Base-by-base conservation (phyloP, 2,329 filamentous ascomycete genomes). In the Hortaea werneckii region DNA sequence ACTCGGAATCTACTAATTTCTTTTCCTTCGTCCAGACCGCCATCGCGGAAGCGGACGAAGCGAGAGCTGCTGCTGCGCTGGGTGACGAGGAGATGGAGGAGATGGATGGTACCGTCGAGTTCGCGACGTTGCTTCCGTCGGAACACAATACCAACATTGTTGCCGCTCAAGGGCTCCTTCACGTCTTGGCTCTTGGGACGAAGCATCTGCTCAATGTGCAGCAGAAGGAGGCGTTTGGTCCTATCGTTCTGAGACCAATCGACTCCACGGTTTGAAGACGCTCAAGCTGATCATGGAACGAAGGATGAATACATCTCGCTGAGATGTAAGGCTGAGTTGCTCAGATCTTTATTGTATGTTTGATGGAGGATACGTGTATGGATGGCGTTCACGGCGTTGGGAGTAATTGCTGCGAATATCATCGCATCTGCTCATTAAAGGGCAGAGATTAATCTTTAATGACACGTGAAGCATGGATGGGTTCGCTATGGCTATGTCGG, bases 151-250 rank as follows among this genome's bases (percentile, higher is more conserved):
- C 62, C 37, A 74, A 70, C 32, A 68, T 77, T 29, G 79, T 87
- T 9, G 85, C 83, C 6, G 80, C 84, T 2, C 84, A 88, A 61
- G 86, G 80, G 0, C 83, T 87, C 59, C 78, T 84, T 66, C 85
- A 92, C 61, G 73, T 86, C 2, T 74, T 94, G 10, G 73, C 76
- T 8, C 72, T 92, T 38, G 81, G 78, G 3, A 63, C 61, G 29
- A 68, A 68, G 53, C 63, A 63, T 7, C 50, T 73, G 47, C 53
- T 74, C 47, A 62, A 64, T 54, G 60, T 70, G 39, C 65, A 75
- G 50, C 87, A 94, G 64, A 64, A 64, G 3, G 61, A 67, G 32
- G 55, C 58, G 0, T 73, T 70, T 45, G 65, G 64, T 9, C 35
- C 54, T 6, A 64, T 65, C 38, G 47, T 37, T 6, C 35, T 65